Base-by-base conservation (phyloP, 371 early-diverging fungal species). In the Umbelopsis sp. region DNA sequence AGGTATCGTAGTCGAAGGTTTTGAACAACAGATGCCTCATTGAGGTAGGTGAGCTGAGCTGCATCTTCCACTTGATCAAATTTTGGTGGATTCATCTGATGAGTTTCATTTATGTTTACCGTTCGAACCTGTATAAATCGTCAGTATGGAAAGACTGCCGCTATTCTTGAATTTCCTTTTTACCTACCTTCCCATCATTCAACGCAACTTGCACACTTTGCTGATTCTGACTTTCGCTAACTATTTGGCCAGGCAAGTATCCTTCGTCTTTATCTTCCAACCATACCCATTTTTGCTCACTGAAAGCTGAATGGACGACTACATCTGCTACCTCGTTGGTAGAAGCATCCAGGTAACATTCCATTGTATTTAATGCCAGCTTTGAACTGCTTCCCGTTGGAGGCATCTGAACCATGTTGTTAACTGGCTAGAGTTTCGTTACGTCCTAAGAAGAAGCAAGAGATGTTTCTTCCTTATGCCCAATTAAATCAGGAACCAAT, bases 1-100 rank as follows among this genome's bases (percentile, higher is more conserved):
- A 88, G 84, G 77, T 98, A 99, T 63, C 99, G 89, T 67, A 93
- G 86, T 29, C 91, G 87, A 35, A 99, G 86, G 72, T 98, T 99
- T 82, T 99, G 95, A 29, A 99, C 88, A 4, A 99, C 99, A 4
- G 98, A 94, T 5, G 99, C 97, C 75, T 99, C 99, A 80, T 99
- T 99, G 50, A 99, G 84, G 81, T 99, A 91, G 0, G 96, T 92
- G 72, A 99, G 79, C 64, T 96, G 96, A 37, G 99, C 99, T 97
- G 99, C 96, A 85, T 99, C 99, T 57, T 99, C 99, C 52, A 93
- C 95, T 69, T 91, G 88, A 78, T 99, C 99, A 77, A 99, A 99
- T 82, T 99, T 99, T 35, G 97, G 96, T 44, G 99, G 99, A 72
- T 99, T 99, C 93, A 98, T 97, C 80, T 97, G 96, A 65, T 96